Conservation (phyloP, 768 basidiomycete genomes). For the Suillus clintonianus region DNA sequence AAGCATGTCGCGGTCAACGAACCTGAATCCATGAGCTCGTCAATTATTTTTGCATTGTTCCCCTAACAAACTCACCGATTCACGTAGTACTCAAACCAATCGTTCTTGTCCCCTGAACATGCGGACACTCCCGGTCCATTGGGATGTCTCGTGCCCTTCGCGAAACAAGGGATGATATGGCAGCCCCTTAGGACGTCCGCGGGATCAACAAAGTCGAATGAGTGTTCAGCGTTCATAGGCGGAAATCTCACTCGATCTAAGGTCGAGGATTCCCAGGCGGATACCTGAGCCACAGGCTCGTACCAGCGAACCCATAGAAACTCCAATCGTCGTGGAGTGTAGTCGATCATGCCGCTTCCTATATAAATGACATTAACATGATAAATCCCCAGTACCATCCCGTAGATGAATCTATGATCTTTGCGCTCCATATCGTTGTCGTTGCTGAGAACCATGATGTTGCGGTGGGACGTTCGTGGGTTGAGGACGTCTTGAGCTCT, state of each 20-base stretch:
- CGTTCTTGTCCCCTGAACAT: neutral
- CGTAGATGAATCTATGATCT: too few species aligned
- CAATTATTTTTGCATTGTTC: too few species aligned
- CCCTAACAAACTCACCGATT: neutral
- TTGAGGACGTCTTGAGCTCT: too few species aligned
- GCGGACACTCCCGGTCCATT: neutral
- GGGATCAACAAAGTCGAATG: slow-evolving; percentile 8
- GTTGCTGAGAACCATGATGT: too few species aligned
- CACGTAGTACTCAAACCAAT: neutral
- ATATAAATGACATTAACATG: neutral
- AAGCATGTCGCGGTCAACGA: slow-evolving; percentile 2
- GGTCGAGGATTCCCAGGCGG: neutral
- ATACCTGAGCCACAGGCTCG: neutral
- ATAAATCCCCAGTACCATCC: too few species aligned
- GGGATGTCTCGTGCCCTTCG: neutral
- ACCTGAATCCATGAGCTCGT: neutral
- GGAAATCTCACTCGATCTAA: slow-evolving; percentile 2
- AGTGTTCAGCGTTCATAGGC: neutral
- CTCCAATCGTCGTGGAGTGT: slow-evolving; percentile 1
- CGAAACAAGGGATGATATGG: slow-evolving; percentile 9
- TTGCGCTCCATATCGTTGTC: too few species aligned
- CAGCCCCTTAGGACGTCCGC: neutral
- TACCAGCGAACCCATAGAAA: slow-evolving; percentile 6
- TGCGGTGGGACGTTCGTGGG: too few species aligned
- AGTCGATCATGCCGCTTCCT: neutral